Conservation (phyloP, 169 alveolate genomes). For the Hepatocystis sp. region DNA sequence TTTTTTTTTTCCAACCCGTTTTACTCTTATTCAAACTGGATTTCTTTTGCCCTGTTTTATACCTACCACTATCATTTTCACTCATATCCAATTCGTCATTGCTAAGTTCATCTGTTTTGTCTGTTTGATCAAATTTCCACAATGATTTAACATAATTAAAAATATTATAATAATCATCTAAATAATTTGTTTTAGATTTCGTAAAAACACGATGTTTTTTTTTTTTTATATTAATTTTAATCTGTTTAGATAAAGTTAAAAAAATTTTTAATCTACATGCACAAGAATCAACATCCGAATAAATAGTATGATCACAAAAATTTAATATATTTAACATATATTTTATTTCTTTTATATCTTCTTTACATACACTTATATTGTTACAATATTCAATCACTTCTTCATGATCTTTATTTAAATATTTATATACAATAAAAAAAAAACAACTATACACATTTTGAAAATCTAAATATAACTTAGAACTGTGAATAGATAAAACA, state of each 20-base stretch:
- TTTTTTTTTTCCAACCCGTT: neutral
- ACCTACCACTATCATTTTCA: too few relatives aligned
- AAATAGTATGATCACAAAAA: conserved; percentile 54
- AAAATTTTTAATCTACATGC: conserved; percentile 75
- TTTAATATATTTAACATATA: conserved; percentile 64
- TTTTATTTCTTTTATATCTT: conserved; percentile 71
- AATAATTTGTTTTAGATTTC: conserved; percentile 14
- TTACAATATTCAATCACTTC: conserved; percentile 72
- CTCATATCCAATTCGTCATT: conserved; percentile 10
- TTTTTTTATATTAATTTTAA: conserved; percentile 43
- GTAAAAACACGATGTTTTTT: conserved; percentile 24
- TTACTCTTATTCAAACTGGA: neutral
- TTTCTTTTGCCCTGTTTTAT: neutral
- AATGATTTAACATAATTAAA: conserved; percentile 69
- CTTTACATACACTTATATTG: conserved; percentile 62
- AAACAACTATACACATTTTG: conserved; percentile 65
- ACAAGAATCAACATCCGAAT: conserved; percentile 72
- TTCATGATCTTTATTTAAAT: conserved; percentile 63
- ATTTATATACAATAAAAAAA: conserved; percentile 71
- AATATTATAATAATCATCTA: conserved; percentile 57
- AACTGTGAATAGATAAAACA: conserved; percentile 58
- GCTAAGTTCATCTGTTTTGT: conserved; percentile 26
- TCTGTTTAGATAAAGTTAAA: conserved; percentile 48
- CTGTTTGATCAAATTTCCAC: conserved; percentile 70
- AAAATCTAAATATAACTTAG: conserved; percentile 57